Conservation (phyloP, 176 grass and related monocot genomes). For the Zea luxurians region DNA sequence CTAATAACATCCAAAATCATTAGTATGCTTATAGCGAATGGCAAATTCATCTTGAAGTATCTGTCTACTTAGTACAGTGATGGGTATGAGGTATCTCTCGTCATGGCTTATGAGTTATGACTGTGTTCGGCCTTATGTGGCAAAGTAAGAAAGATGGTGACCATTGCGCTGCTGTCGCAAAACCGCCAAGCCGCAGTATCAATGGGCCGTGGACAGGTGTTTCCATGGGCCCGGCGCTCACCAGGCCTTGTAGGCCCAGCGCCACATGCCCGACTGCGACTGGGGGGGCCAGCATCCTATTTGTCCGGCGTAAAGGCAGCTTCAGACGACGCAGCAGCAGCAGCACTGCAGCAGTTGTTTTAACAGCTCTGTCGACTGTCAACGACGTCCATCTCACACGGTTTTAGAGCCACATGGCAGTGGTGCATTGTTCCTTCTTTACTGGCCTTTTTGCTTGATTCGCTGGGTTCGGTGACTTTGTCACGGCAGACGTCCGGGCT, state of each 20-base stretch:
- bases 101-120: no score
- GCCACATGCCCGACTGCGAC: not conserved
- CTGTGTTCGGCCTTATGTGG: slow-evolving; percentile 1
- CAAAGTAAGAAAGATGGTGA: slow-evolving; percentile 12
- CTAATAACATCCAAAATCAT: not conserved
- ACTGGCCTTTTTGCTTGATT: not conserved
- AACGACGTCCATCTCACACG: not conserved
- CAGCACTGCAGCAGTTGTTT: not conserved
- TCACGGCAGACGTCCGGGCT: not conserved
- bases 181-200: not conserved
- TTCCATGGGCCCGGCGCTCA: not conserved
- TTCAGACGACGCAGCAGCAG: no score
- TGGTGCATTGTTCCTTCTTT: no score
- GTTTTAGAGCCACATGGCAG: not conserved
- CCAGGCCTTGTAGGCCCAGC: not conserved
- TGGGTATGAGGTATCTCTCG: no score
- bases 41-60: not conserved
- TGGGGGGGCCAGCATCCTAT: not conserved
- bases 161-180: not conserved
- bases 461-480: not conserved
- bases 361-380: not conserved
- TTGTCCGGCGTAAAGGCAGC: no score
- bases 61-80: no score
- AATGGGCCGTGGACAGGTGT: slow-evolving; percentile 29
- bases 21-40: not conserved